phyloP scores from a whole-genome alignment of 2,329 filamentous ascomycete species.

The Diaporthe sp. region DNA sequence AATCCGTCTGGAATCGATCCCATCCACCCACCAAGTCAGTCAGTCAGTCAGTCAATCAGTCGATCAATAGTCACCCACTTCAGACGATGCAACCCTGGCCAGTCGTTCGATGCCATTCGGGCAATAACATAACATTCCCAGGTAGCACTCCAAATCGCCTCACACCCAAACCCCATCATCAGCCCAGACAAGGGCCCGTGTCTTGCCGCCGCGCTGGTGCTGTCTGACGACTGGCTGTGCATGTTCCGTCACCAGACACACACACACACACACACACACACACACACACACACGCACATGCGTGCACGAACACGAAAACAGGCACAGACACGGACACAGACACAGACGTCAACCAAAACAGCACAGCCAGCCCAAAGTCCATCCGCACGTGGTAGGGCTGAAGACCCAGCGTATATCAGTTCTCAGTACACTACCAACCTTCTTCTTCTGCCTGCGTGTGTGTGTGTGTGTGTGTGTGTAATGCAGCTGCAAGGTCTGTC shows the following conservation, averaged over 20 bases:
- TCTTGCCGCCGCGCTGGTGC: conserved; percentile 14
- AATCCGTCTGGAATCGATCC: conserved; percentile 4
- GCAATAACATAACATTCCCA: not conserved
- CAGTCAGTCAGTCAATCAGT: too few relatives aligned
- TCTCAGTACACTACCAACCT: too few relatives aligned
- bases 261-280: not conserved
- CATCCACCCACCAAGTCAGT: too few relatives aligned
- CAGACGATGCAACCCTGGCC: conserved; percentile 12
- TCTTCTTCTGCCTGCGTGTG: too few relatives aligned
- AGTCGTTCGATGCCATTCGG: not conserved
- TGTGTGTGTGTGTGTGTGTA: not conserved
- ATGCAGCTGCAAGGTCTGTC: conserved; percentile 3
- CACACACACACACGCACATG: not conserved
- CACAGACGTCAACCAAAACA: not conserved
- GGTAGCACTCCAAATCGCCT: not conserved
- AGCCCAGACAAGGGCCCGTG: not conserved
- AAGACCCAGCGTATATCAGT: conserved; percentile 3
- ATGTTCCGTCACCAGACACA: not conserved
- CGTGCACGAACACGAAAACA: too few relatives aligned
- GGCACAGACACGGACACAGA: not conserved
- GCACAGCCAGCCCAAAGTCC: not conserved
- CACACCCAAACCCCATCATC: not conserved
- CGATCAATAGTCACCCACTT: not conserved
- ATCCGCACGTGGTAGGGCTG: not conserved
- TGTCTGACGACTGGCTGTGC: conserved; percentile 14